Conservation (phyloP, 2,329 filamentous ascomycete species). For the Monosporascus cannonballus region DNA sequence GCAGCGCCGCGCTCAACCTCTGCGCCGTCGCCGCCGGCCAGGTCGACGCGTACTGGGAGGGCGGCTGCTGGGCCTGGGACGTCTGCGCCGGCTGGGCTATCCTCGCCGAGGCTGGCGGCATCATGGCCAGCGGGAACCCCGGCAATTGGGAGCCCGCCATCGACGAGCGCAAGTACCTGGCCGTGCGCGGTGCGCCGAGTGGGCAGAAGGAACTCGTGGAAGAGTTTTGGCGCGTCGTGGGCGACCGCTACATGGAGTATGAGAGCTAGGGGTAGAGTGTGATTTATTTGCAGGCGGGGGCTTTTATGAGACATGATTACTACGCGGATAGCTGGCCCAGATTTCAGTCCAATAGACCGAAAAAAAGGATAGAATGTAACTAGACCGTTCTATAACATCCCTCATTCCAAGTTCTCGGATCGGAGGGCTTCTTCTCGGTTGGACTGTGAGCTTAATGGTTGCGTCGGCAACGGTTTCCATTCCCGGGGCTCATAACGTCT, state of each 20-base stretch:
- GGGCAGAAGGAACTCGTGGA: constrained; percentile 58
- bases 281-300: background rate
- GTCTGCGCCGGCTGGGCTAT: constrained; percentile 79
- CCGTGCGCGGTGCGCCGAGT: constrained; percentile 51
- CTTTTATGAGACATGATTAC: background rate
- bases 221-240: constrained; percentile 58
- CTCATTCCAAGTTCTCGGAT: constrained; percentile 8
- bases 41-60: constrained; percentile 75
- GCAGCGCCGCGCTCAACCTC: constrained; percentile 69
- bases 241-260: constrained; percentile 47
- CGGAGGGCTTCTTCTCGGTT: constrained; percentile 1
- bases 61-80: constrained; percentile 81
- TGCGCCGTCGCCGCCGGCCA: constrained; percentile 66
- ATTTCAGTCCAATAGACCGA: constrained; percentile 4
- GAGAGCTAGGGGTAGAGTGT: constrained; percentile 14
- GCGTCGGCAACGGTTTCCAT: constrained; percentile 2
- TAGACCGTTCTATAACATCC: background rate
- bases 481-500: constrained; percentile 7
- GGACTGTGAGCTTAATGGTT: constrained; percentile 15
- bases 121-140: constrained; percentile 67
- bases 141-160: constrained; percentile 61
- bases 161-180: constrained; percentile 56
- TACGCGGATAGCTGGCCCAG: background rate
- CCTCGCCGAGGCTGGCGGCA: constrained; percentile 65
- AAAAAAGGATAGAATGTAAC: background rate